Conservation (phyloP, 805 yeast genomes). For the Kodamaea kaohsiungensis region DNA sequence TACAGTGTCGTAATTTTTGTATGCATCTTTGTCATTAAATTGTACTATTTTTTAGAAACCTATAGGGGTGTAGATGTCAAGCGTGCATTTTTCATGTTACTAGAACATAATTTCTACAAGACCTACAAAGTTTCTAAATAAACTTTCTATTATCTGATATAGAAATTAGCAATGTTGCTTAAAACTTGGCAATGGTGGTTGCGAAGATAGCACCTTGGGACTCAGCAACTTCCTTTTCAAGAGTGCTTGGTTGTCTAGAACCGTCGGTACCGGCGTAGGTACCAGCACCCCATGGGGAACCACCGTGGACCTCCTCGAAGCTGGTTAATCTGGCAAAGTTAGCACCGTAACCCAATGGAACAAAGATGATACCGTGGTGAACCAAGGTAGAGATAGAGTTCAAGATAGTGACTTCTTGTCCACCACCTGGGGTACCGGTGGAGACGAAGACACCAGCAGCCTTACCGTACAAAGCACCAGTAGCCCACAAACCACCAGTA, state of each 20-base stretch:
- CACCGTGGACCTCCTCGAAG: constrained; percentile 71
- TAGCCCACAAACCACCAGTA: constrained; percentile 79
- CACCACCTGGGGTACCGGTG: constrained; percentile 79
- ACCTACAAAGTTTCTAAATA: neutral
- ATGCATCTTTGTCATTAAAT: neutral
- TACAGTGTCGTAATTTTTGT: neutral
- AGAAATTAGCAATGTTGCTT: neutral
- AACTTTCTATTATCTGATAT: neutral
- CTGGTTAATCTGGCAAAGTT: constrained; percentile 55
- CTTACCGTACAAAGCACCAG: constrained; percentile 71
- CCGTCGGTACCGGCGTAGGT: constrained; percentile 77
- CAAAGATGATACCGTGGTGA: constrained; percentile 79
- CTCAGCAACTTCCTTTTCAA: constrained; percentile 63
- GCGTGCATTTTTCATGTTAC: neutral
- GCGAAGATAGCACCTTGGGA: constrained; percentile 68
- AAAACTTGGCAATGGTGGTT: constrained; percentile 27
- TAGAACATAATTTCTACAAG: neutral
- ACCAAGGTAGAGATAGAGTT: constrained; percentile 63
- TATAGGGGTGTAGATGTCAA: neutral
- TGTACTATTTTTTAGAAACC: neutral
- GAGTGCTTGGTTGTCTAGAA: constrained; percentile 61
- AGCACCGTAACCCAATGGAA: constrained; percentile 74
- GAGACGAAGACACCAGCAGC: constrained; percentile 72
- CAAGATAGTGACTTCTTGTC: constrained; percentile 72
- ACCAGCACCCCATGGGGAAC: constrained; percentile 88